Base-by-base conservation (phyloP, 192 early-diverging fungal species). In the Ramicandelaber brevisporus region DNA sequence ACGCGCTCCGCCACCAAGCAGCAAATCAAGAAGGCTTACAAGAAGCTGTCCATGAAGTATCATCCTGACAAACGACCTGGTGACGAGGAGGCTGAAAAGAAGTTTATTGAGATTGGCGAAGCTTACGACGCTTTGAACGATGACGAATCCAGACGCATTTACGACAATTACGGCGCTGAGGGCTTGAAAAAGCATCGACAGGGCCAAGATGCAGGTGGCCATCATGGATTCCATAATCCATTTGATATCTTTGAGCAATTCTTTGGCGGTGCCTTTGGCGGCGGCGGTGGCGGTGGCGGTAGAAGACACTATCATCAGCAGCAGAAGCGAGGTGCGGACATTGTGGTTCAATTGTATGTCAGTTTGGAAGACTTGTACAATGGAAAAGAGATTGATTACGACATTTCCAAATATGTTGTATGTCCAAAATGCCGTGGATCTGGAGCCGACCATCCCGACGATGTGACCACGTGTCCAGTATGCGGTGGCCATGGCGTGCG, bases 171-270 rank as follows among this genome's bases (percentile, higher is more conserved):
- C 35, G 93, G 93, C 18, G 89, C 93, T 48, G 93, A 99, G 38
- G 93, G 89, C 8, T 56, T 99, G 29, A 78, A 89, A 44, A 65
- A 63, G 22, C 53, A 59, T 20, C 63, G 62, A 17, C 56, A 56
- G 3, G 41, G 56, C n/a, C 57, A 63, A 17, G 45, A 41, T 13
- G 44, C 38, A 37, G 43, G 39, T 11, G 41, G 44, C 14, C 13
- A 28, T 16, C 43, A 48, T 14, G 43, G 57, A 12, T 81, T 81
- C 65, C 81, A 87, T 35, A 76, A 96, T 44, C 89, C 93, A 8
- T 96, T 93, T 49, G 93, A 99, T 50, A 89, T 99, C 24, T 99
- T 99, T 51, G 62, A 71, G 3, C 80, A 92, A 57, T 86, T 72
- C 53, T 73, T 77, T 62, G 68, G 68, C 28, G 70, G 67, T 21